Evolutionary conservation across 2,329 filamentous ascomycete genomes (phyloP), one percentile per base, ranked within the genome.

Genomic region (Trematosphaeria pertusa): DNA sequence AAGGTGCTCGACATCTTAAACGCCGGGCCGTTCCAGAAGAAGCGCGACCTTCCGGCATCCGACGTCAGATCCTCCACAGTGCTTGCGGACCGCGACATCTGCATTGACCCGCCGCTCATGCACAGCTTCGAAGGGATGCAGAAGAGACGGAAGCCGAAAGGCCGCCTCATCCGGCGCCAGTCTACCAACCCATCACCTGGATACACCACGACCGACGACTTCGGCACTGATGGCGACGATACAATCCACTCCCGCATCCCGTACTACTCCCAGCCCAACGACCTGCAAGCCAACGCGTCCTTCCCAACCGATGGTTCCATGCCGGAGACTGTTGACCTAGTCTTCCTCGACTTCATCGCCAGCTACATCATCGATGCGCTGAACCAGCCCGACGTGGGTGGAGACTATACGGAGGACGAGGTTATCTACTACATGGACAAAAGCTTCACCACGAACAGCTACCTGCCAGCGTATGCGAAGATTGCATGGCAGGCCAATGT

Each of bases 171-270:
- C n/a, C 79, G 79, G n/a, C 79, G 81, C 30, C 75, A 79, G 44
- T 68, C 72, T 21, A 67, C 63, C 6, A 50, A 62, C 5, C 58
- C 76, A 6, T 73, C 73, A 0, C 73, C 80, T 0, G 82, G 81
- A 3, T 83, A 83, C 62, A 77, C 73, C 3, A 85, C 82, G 0
- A 74, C 61, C 2, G 82, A 85, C 51, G 82, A 83, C 59, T 84
- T 82, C 54, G 82, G 81, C 39, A 73, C 65, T 3, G 81, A 76
- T 54, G 79, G 81, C 12, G 82, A 84, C 56, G 82, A 85, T 50
- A 84, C 81, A 0, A 57, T 73, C 5, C 81, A 84, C 64, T 69
- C 71, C 3, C 40, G 45, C 6, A 80, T 83, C 33, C 74, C 79
- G 1, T 60, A 71, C 44, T 81, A 78, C 66, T 34, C 57, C 1